A percentile compares a stretch with the other conserved stretches of the same genome.
Evolutionary conservation across 345 rosid species (phyloP).

Genomic region (Ceriops tagal): DNA sequence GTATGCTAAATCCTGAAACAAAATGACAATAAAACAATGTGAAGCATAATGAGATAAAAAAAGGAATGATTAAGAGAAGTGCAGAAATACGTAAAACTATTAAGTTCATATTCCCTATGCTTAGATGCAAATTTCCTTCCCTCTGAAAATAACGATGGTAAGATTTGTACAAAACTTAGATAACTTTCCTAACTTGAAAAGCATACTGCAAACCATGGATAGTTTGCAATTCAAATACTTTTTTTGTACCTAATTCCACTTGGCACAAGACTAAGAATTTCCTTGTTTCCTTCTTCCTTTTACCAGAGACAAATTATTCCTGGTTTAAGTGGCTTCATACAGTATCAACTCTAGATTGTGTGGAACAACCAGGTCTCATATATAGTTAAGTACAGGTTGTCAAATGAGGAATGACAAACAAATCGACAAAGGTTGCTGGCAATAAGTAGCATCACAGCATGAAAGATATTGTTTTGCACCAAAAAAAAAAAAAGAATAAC

Average conservation of each 20-base stretch:
- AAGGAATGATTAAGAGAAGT: not conserved
- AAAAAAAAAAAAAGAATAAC: no score
- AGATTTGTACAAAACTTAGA: no score
- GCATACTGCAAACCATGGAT: not conserved
- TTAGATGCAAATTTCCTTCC: not conserved
- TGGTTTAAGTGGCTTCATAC: not conserved
- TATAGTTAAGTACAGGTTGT: not conserved
- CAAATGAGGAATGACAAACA: no score
- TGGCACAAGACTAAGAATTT: not conserved
- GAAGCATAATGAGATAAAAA: not conserved
- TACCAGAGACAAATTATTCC: not conserved
- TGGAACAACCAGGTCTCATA: not conserved
- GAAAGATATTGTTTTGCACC: no score
- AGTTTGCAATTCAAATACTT: not conserved
- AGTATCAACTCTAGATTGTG: not conserved
- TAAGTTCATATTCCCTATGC: not conserved
- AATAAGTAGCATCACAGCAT: no score
- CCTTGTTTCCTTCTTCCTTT: not conserved
- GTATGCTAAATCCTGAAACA: constrained; percentile 34
- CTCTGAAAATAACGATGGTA: not conserved
- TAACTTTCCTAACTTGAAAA: no score
- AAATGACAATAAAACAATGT: not conserved
- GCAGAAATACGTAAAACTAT: not conserved
- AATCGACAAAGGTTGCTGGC: no score
- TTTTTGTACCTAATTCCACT: not conserved